These are phyloP conservation scores for Volvariella surrecta DNA, from an alignment of 1,284 basidiomycete species.

Conservation along the genomic window DNA sequence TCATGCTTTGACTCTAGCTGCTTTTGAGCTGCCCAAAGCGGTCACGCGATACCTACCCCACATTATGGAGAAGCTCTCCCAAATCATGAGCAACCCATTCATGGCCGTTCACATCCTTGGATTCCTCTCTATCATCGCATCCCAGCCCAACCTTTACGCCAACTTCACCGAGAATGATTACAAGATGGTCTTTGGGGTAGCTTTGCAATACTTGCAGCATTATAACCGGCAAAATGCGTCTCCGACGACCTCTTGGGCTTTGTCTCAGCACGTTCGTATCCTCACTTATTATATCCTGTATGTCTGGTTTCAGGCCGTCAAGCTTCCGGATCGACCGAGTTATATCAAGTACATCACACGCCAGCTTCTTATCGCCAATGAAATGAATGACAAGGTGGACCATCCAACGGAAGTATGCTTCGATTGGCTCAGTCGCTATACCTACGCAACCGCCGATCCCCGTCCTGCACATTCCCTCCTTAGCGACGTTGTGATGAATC, in stretches of 20 bases:
- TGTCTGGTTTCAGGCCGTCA: constrained; percentile 90
- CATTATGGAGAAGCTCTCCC: constrained; percentile 85
- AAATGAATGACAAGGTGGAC: constrained; percentile 68
- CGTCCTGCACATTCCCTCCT: constrained; percentile 79
- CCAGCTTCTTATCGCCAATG: constrained; percentile 85
- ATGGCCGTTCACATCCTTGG: constrained; percentile 96
- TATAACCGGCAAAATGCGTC: constrained; percentile 67
- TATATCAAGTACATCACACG: constrained; percentile 86
- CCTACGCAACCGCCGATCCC: constrained; percentile 91
- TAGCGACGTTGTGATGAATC: constrained; percentile 63
- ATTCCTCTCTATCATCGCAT: constrained; percentile 85
- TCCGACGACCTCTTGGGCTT: constrained; percentile 70
- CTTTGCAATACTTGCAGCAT: constrained; percentile 90
- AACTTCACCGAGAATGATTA: constrained; percentile 94
- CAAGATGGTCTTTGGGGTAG: constrained; percentile 92
- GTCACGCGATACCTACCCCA: constrained; percentile 76
- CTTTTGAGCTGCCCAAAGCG: constrained; percentile 84
- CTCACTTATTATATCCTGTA: constrained; percentile 93
- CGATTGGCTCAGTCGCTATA: constrained; percentile 95
- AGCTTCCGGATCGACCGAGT: constrained; percentile 75
- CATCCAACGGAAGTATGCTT: constrained; percentile 95
- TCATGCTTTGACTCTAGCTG: constrained; percentile 82
- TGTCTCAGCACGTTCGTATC: constrained; percentile 93
- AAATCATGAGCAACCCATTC: constrained; percentile 91
- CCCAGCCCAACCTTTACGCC: constrained; percentile 67